Conservation (phyloP, 768 basidiomycete species). For the Amanita thiersii region DNA sequence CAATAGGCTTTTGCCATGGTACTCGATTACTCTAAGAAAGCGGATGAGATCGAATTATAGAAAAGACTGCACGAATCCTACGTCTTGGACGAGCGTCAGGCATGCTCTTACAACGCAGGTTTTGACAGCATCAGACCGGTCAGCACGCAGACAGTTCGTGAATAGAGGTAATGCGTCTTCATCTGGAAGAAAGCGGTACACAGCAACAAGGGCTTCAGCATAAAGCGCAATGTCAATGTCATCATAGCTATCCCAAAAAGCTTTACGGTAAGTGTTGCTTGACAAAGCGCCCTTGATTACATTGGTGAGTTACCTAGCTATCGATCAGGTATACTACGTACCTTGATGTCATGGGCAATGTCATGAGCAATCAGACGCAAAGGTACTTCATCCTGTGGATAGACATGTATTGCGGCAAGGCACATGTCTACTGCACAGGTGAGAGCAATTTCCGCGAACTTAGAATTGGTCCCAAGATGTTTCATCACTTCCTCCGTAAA, state of each 20-base stretch:
- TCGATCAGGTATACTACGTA: constrained; percentile 17
- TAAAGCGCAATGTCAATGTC: constrained; percentile 73
- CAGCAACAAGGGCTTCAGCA: constrained; percentile 62
- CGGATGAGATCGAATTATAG: neutral
- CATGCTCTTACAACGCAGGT: constrained; percentile 69
- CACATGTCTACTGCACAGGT: constrained; percentile 75
- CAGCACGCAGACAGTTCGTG: constrained; percentile 58
- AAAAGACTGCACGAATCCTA: constrained; percentile 17
- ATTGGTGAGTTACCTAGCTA: neutral
- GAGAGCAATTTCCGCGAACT: constrained; percentile 57
- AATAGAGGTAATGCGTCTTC: constrained; percentile 59
- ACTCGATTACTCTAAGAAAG: constrained; percentile 40
- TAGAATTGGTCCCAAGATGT: constrained; percentile 44
- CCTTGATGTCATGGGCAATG: constrained; percentile 76
- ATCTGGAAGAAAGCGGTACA: constrained; percentile 63
- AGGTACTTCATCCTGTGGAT: constrained; percentile 47
- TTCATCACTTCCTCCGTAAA: constrained; percentile 59
- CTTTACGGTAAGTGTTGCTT: constrained; percentile 33
- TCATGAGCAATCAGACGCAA: constrained; percentile 62
- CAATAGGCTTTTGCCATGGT: constrained; percentile 47
- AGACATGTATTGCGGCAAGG: constrained; percentile 53
- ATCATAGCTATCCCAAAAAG: constrained; percentile 67
- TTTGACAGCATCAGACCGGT: constrained; percentile 77
- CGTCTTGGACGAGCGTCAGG: constrained; percentile 62
- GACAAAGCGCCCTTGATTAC: constrained; percentile 21